phyloP scores from a whole-genome alignment of 179 eudicot species.

The Camellia oleifera region DNA sequence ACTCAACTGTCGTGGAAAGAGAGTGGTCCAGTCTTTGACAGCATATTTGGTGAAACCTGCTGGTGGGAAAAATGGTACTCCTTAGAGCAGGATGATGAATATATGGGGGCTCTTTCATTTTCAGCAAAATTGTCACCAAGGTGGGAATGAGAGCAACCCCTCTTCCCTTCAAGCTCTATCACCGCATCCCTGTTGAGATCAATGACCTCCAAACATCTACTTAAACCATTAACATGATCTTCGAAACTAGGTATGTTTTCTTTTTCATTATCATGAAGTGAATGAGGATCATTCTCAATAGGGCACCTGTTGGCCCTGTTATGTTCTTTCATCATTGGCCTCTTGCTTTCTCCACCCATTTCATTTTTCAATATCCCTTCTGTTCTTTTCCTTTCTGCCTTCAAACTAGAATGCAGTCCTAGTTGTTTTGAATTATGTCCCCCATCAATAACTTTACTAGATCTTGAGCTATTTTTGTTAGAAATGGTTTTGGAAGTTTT shows the following conservation, averaged over 20 bases:
- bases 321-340: slow-evolving; percentile 7
- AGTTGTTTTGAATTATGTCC: slow-evolving; percentile 9
- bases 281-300: neutral
- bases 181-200: slow-evolving; percentile 20
- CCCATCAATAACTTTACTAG: slow-evolving; percentile 10
- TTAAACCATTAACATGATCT: slow-evolving; percentile 23
- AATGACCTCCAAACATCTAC: slow-evolving; percentile 23
- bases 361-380: slow-evolving; percentile 8
- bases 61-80: no score
- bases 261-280: neutral
- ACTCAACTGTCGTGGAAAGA: no score
- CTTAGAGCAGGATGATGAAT: no score
- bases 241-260: slow-evolving; percentile 19
- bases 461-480: slow-evolving; percentile 8
- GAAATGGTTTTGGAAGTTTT: no score
- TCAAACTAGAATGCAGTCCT: slow-evolving; percentile 14
- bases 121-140: neutral
- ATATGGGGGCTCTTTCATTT: neutral
- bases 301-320: neutral
- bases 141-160: neutral
- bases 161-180: slow-evolving; percentile 10
- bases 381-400: slow-evolving; percentile 11
- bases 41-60: no score
- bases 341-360: slow-evolving; percentile 7
- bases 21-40: no score